These are phyloP conservation scores for Stagonosporopsis rhizophila DNA, from an alignment of 2,329 filamentous ascomycete genomes.

Conservation along the genomic window DNA sequence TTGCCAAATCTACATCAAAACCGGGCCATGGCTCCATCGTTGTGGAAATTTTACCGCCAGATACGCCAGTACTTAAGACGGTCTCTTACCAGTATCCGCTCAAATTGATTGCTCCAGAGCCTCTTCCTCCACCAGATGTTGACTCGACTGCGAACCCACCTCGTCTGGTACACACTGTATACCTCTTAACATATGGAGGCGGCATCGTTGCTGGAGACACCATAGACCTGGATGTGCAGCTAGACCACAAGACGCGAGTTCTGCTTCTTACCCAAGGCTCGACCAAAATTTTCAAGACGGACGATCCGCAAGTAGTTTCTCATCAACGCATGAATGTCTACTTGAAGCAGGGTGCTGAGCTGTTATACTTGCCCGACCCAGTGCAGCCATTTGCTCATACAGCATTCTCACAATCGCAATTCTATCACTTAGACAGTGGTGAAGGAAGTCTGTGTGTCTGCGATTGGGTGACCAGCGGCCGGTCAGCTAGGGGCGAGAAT, in stretches of 20 bases:
- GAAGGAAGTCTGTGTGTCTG: constrained; percentile 73
- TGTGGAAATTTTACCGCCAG: constrained; percentile 73
- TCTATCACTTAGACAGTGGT: constrained; percentile 67
- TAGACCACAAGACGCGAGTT: constrained; percentile 71
- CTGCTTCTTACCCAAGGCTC: constrained; percentile 72
- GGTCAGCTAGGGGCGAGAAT: constrained; percentile 82
- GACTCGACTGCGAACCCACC: constrained; percentile 32
- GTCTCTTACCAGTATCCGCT: constrained; percentile 93
- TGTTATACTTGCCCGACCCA: constrained; percentile 82
- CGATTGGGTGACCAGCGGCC: constrained; percentile 94
- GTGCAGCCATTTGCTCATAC: constrained; percentile 89
- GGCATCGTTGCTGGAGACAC: constrained; percentile 88
- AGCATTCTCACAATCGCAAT: constrained; percentile 83
- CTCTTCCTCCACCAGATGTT: constrained; percentile 62
- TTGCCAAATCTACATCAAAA: constrained; percentile 73
- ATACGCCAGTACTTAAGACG: constrained; percentile 72
- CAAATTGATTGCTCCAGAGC: constrained; percentile 85
- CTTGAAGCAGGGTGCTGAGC: constrained; percentile 57
- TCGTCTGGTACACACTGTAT: constrained; percentile 74
- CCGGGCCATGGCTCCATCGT: constrained; percentile 82
- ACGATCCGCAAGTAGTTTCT: constrained; percentile 55
- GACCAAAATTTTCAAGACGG: constrained; percentile 93
- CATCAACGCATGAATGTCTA: constrained; percentile 59
- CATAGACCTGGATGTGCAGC: constrained; percentile 73
- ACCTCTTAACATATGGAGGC: constrained; percentile 92